Conservation (phyloP, 305 asterid species). For the Petunia hybrid region DNA sequence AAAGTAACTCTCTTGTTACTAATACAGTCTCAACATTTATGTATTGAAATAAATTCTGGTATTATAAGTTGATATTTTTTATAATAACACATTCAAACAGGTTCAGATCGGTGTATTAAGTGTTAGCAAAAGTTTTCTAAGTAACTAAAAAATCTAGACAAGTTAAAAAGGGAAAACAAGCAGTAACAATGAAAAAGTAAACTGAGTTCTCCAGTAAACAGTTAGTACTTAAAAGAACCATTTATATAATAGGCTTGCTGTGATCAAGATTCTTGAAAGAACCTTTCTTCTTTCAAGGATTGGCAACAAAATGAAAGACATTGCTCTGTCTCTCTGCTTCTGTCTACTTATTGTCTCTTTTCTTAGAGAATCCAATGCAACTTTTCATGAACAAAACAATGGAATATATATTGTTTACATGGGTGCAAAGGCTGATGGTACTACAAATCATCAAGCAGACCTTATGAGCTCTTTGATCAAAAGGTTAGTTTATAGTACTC, state of each 20-base stretch:
- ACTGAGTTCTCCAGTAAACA: constrained; percentile 3
- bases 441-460: constrained; percentile 49
- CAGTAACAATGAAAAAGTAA: constrained; percentile 1
- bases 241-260: constrained; percentile 41
- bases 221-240: not conserved
- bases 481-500: constrained; percentile 47
- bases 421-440: constrained; percentile 64
- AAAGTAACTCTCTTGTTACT: not conserved
- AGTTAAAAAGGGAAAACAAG: not conserved
- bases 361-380: constrained; percentile 36
- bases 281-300: not conserved
- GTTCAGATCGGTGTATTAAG: not conserved
- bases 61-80: not conserved
- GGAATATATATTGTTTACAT: constrained; percentile 80
- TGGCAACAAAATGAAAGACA: not conserved
- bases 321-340: constrained; percentile 34
- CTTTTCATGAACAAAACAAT: constrained; percentile 43
- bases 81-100: not conserved
- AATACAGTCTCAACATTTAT: constrained; percentile 20
- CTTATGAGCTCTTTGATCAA: constrained; percentile 55
- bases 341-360: constrained; percentile 36
- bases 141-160: not conserved
- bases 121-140: not conserved
- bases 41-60: not conserved
- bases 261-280: not conserved